Evolutionary conservation across 257 asterid species (phyloP).

Genomic region (Solanum medicagineum): DNA sequence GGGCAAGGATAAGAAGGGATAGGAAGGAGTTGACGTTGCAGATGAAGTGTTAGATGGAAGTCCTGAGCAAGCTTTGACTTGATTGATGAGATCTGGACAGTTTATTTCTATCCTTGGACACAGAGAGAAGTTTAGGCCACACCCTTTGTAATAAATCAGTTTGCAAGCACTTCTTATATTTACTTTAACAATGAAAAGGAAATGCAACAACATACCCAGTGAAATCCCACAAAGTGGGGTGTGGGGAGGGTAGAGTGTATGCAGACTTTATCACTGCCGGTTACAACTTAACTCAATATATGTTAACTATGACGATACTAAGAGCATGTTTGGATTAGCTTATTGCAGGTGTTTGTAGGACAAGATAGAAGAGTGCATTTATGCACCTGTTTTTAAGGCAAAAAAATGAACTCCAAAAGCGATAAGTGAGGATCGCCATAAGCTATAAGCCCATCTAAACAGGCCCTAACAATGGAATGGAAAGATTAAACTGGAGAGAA

Average conservation of each 20-base stretch:
- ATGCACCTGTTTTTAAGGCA: background rate
- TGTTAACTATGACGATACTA: background rate
- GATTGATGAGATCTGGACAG: background rate
- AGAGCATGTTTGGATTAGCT: background rate
- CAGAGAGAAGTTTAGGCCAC: background rate
- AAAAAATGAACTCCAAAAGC: background rate
- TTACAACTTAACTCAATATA: background rate
- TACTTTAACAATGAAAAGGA: background rate
- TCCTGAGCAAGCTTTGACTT: too few relatives aligned
- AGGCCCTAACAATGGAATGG: background rate
- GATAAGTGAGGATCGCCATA: background rate
- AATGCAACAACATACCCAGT: background rate
- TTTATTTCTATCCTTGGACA: background rate
- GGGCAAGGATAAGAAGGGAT: background rate
- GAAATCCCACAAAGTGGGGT: background rate
- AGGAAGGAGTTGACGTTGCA: background rate
- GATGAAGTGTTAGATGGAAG: background rate
- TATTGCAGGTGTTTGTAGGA: background rate
- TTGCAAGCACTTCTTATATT: background rate
- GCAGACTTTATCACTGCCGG: background rate
- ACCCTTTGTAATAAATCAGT: background rate
- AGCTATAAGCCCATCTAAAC: background rate
- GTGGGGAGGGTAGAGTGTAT: background rate
- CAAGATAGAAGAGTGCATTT: background rate
- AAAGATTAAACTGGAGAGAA: background rate